Evolutionary conservation across 78 protist genomes (phyloP), one percentile per base, ranked within the genome.

Genomic region (Guillardia theta): DNA sequence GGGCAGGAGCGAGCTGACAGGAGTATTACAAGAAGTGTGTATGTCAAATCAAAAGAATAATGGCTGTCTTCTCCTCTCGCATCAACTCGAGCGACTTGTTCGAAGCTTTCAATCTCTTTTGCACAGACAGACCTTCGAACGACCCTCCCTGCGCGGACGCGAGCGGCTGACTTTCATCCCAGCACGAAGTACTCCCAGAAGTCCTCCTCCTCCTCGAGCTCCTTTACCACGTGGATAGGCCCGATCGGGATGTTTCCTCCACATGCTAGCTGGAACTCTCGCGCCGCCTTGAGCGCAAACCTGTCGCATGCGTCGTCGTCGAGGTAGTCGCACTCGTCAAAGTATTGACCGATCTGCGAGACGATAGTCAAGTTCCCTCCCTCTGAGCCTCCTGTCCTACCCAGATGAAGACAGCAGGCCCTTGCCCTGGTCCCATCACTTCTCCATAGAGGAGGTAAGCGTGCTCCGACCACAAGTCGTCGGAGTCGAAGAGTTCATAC

Each of bases 181-280:
- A 70, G 83, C 36, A 70, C 83, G 22, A 70, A 70, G 83, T 70
- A 70, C 83, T 70, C 83, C 83, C 83, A 70, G 41, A 70, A 70
- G 83, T 70, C 83, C 83, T 70, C 83, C 83, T 70, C 83, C 83
- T 70, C 83, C 83, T 70, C 83, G 45, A 70, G 41, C 41, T 70
- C 83, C 41, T 70, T 70, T 36, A 70, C 83, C 21, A 70, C 45
- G 41, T 36, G n/a, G 83, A 70, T 43, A 43, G 41, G 83, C 45
- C 83, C 83, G 83, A 70, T 33, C n/a, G 83, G 83, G n/a, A 24
- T 43, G 83, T 36, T 24, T 22, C 36, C 22, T 36, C 15, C n/a
- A 53, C 62, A 12, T 12, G 45, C 83, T 36, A 22, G 83, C 41
- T 24, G 45, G 83, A 70, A 24, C 36, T 24, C 41, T 22, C 36